Conservation (phyloP, 1,284 basidiomycete genomes). For the Exobasidium rhododendri region DNA sequence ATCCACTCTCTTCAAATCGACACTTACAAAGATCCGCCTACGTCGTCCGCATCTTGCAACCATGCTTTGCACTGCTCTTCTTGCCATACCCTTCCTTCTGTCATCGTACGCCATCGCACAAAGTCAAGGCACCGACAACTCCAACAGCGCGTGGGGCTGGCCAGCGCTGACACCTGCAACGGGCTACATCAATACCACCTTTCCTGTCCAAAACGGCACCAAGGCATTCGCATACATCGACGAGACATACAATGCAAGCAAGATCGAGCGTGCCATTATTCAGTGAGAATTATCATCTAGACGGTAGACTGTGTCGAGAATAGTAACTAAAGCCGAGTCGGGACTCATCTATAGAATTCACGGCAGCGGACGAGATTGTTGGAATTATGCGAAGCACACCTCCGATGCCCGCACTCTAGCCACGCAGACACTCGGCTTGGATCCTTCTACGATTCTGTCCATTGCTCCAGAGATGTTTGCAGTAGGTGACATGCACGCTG, state of each 20-base stretch:
- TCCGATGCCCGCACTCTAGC: not conserved
- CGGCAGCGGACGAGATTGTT: not conserved
- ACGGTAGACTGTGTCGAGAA: too few species aligned
- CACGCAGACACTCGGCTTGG: not conserved
- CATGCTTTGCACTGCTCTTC: too few species aligned
- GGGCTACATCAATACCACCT: not conserved
- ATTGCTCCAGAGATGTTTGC: conserved; percentile 1
- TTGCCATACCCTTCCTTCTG: not conserved
- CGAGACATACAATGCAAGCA: conserved; percentile 4
- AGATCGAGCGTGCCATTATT: conserved; percentile 1
- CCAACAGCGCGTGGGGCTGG: conserved; percentile 3
- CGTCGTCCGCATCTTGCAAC: too few species aligned
- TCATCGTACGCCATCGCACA: not conserved
- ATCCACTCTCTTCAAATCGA: too few species aligned
- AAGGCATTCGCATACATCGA: conserved; percentile 2
- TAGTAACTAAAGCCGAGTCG: too few species aligned
- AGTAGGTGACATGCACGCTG: conserved; percentile 1
- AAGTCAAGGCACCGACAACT: not conserved
- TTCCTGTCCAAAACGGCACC: conserved; percentile 5
- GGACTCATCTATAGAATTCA: not conserved
- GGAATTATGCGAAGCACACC: conserved; percentile 8
- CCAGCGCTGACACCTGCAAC: not conserved
- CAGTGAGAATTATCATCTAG: conserved; percentile 1
- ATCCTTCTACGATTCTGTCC: conserved; percentile 3
- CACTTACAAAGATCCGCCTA: too few species aligned